Percentiles rank a stretch among this genome's conserved stretches.
Evolutionary conservation across 73 alveolate species (phyloP).

Genomic region (Durusdinium trenchii): DNA sequence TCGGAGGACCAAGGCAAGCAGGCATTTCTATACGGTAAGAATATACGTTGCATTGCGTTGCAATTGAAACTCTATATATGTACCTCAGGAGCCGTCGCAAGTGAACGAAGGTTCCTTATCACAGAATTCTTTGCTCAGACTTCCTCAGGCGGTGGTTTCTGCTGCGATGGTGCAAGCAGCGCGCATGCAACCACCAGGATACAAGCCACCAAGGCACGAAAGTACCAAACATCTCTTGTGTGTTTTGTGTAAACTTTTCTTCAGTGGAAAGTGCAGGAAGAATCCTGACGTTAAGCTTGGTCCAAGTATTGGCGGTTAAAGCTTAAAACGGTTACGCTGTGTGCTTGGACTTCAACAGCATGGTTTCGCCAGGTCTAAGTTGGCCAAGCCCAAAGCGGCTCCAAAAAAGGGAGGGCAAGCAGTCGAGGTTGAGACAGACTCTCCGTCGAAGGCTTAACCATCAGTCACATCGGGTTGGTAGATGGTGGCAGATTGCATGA

Average conservation of each 20-base stretch:
- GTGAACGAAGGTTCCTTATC: background rate
- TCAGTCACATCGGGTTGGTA: no score
- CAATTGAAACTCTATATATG: background rate
- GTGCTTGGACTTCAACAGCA: no score
- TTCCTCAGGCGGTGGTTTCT: conserved; percentile 20
- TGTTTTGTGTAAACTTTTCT: background rate
- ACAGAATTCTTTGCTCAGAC: background rate
- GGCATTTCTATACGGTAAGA: background rate
- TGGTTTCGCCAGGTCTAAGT: no score
- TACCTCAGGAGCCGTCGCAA: background rate
- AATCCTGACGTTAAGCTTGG: background rate
- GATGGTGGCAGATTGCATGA: no score
- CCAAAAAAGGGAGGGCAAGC: no score
- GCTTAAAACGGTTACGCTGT: no score
- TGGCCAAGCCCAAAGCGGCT: no score
- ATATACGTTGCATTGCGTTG: background rate
- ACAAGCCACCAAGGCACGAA: background rate
- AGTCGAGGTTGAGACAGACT: no score
- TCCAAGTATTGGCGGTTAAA: no score
- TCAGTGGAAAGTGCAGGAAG: background rate
- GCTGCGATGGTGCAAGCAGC: conserved; percentile 78
- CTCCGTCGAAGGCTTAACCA: no score
- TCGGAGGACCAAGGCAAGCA: no score
- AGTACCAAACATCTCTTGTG: background rate
- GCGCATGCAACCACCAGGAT: conserved; percentile 3